Conservation (phyloP, 176 grass and related monocot species). For the Oryza meridionalis region DNA sequence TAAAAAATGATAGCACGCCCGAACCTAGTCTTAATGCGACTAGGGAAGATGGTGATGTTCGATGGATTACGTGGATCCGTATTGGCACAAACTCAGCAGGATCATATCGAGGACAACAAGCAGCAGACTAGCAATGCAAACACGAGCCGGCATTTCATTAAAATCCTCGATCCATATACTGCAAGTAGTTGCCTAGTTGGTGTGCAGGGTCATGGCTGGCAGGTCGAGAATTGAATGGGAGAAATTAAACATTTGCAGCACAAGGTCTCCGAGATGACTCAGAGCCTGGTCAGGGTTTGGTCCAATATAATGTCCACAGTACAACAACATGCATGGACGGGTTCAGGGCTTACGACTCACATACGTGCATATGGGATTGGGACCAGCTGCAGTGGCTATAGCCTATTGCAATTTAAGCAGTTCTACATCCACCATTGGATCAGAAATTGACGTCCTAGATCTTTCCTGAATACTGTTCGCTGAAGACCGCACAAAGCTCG, state of each 20-base stretch:
- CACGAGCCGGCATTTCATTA: not conserved
- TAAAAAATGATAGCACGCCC: too few relatives aligned
- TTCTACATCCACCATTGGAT: too few relatives aligned
- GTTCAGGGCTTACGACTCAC: too few relatives aligned
- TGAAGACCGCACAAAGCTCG: too few relatives aligned
- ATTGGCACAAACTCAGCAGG: slow-evolving; percentile 32
- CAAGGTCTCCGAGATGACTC: slow-evolving; percentile 42
- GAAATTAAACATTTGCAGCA: not conserved
- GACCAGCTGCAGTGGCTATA: too few relatives aligned
- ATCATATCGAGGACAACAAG: not conserved
- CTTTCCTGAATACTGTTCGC: too few relatives aligned
- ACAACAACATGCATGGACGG: not conserved
- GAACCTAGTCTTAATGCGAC: not conserved
- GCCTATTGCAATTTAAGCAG: too few relatives aligned
- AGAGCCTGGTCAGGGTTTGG: slow-evolving; percentile 54
- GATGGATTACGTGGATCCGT: slow-evolving; percentile 39
- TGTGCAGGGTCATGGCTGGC: slow-evolving; percentile 14
- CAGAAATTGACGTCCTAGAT: too few relatives aligned
- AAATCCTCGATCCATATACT: not conserved
- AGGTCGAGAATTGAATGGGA: slow-evolving; percentile 34
- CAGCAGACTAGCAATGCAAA: not conserved
- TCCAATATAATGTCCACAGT: slow-evolving; percentile 19
- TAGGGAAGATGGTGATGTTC: not conserved
- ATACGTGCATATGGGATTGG: not conserved
- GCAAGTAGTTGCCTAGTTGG: slow-evolving; percentile 16